A percentile compares a stretch with the other conserved stretches of the same genome.
phyloP scores from a whole-genome alignment of 139 green algal genomes.

The Haematococcus lacustris region DNA sequence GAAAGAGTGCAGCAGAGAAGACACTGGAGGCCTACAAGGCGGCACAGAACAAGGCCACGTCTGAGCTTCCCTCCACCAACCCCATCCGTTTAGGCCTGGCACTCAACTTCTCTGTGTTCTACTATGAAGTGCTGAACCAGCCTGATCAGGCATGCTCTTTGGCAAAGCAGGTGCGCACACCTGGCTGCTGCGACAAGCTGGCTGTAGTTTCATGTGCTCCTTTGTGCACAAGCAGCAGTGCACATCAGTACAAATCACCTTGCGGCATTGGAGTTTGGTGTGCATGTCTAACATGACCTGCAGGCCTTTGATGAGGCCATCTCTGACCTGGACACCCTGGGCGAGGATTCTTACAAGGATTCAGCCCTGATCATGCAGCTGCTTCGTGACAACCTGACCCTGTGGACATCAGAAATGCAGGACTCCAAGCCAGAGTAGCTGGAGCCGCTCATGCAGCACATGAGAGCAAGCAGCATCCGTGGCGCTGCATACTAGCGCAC shows the following conservation, averaged over 20 bases:
- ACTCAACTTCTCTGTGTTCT: constrained; percentile 99
- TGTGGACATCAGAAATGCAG: constrained; percentile 78
- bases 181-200: neutral
- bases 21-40: constrained; percentile 94
- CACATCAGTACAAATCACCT: no score
- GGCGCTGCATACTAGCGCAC: no score
- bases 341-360: constrained; percentile 99
- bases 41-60: constrained; percentile 64
- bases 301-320: constrained; percentile 99
- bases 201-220: no score
- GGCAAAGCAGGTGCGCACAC: constrained; percentile 84
- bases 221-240: no score
- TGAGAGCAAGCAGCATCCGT: no score
- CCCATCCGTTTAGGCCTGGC: constrained; percentile 93
- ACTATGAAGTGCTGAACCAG: constrained; percentile 98
- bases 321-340: constrained; percentile 94
- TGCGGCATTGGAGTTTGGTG: no score
- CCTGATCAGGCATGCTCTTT: constrained; percentile 90
- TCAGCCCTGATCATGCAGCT: constrained; percentile 99
- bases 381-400: constrained; percentile 96
- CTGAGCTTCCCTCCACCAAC: constrained; percentile 84
- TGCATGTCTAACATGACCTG: constrained; percentile 7
- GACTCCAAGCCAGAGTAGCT: no score
- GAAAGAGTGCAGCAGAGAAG: constrained; percentile 88
- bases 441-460: no score